Percentiles rank a stretch among this genome's conserved stretches.
These are phyloP conservation scores for Colletotrichum shisoi DNA, from an alignment of 2,329 filamentous ascomycete species.

Conservation along the genomic window DNA sequence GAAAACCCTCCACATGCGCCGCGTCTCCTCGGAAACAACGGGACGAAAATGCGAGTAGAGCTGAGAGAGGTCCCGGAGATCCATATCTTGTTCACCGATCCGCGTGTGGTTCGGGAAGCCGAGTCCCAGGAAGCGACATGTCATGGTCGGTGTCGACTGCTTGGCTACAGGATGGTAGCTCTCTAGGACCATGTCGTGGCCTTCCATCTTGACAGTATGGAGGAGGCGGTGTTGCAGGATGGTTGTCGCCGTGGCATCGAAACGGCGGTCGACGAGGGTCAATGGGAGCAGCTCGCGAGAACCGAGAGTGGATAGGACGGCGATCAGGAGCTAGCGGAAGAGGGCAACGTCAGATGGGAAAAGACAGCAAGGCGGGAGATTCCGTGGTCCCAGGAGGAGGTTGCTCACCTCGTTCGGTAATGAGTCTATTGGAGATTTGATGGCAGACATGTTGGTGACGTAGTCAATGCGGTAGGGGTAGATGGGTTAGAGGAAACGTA, in stretches of 20 bases:
- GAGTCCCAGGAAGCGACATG: conserved; percentile 72
- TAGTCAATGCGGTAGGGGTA: not conserved
- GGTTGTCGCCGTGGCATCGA: conserved; percentile 69
- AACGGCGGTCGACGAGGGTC: conserved; percentile 66
- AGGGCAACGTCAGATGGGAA: not conserved
- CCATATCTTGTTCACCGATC: conserved; percentile 22
- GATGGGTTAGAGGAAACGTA: conserved; percentile 5
- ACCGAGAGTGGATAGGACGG: conserved; percentile 58
- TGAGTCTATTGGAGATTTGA: conserved; percentile 42
- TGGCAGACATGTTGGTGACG: conserved; percentile 29
- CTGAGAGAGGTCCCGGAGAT: conserved; percentile 55
- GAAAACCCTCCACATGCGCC: conserved; percentile 47
- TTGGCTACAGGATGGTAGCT: conserved; percentile 78
- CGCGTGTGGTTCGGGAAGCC: conserved; percentile 60
- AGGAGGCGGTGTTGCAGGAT: conserved; percentile 72
- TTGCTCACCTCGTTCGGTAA: conserved; percentile 49
- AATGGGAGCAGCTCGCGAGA: conserved; percentile 64
- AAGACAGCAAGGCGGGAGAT: not conserved
- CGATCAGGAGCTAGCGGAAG: conserved; percentile 58
- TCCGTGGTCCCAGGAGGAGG: not conserved
- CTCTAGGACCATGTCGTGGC: conserved; percentile 76
- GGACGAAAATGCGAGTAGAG: conserved; percentile 78
- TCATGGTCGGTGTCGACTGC: conserved; percentile 71
- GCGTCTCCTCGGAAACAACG: conserved; percentile 62
- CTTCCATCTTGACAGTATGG: conserved; percentile 63